These are phyloP conservation scores for Hymenoscyphus occultus DNA, from an alignment of 2,329 filamentous ascomycete species.

Conservation along the genomic window DNA sequence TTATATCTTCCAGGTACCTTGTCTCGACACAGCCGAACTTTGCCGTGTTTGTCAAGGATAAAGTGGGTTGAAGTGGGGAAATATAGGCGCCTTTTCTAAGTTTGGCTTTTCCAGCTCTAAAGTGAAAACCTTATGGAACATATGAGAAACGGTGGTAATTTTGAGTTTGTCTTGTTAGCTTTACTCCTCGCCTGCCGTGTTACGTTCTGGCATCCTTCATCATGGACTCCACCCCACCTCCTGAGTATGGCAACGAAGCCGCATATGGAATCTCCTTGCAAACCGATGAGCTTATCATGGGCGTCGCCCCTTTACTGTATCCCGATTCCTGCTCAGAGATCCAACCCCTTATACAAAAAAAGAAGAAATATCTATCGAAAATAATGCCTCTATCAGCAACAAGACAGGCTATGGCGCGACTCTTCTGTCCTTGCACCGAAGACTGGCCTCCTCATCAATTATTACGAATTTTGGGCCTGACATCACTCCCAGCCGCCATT, in stretches of 20 bases:
- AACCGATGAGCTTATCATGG: background rate
- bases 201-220: background rate
- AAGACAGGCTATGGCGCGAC: too few species aligned
- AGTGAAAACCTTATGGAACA: background rate
- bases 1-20: constrained; percentile 4
- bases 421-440: too few species aligned
- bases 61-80: background rate
- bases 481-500: too few species aligned
- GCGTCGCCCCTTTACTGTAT: background rate
- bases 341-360: background rate
- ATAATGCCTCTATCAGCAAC: too few species aligned
- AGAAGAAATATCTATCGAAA: background rate
- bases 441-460: too few species aligned
- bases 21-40: background rate
- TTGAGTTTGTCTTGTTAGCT: background rate
- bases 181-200: background rate
- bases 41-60: constrained; percentile 1
- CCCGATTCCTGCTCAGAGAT: background rate
- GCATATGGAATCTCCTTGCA: background rate
- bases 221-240: background rate
- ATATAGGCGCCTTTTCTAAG: background rate
- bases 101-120: background rate
- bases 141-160: background rate
- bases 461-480: too few species aligned
- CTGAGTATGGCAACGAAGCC: background rate